Evolutionary conservation across 1,284 basidiomycete genomes (phyloP).

Genomic region (Phylloboletellus chloephorus): DNA sequence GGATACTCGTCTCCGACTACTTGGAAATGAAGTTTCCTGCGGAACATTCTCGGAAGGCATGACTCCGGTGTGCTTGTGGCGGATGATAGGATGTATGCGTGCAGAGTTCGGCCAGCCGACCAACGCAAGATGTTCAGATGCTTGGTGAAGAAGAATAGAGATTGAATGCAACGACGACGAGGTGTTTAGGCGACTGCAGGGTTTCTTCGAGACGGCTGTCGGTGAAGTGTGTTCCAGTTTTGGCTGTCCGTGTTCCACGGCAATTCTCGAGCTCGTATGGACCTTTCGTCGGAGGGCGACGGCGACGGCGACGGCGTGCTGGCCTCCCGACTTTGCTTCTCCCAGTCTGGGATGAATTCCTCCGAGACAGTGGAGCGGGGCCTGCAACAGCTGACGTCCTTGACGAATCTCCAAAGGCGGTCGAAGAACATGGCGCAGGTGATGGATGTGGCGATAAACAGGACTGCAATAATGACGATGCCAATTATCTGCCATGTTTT

Average conservation of each 20-base stretch:
- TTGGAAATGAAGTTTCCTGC: slow-evolving; percentile 40
- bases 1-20: slow-evolving; percentile 51
- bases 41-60: slow-evolving; percentile 1
- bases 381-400: slow-evolving; percentile 43
- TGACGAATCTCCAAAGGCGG: slow-evolving; percentile 54
- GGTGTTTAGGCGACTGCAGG: slow-evolving; percentile 8
- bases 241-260: slow-evolving; percentile 22
- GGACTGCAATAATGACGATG: slow-evolving; percentile 55
- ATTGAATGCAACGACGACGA: background rate
- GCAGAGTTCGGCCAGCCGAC: slow-evolving; percentile 15
- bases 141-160: background rate
- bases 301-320: slow-evolving; percentile 39
- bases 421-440: slow-evolving; percentile 61
- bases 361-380: slow-evolving; percentile 38
- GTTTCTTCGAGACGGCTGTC: slow-evolving; percentile 22
- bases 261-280: slow-evolving; percentile 19
- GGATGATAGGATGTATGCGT: slow-evolving; percentile 9
- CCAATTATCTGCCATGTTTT: slow-evolving; percentile 62
- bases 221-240: slow-evolving; percentile 14
- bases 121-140: slow-evolving; percentile 1
- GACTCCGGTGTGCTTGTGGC: background rate
- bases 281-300: slow-evolving; percentile 3
- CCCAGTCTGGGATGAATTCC: slow-evolving; percentile 59
- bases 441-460: slow-evolving; percentile 47
- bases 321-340: slow-evolving; percentile 54